Base-by-base conservation (phyloP, 2,329 filamentous ascomycete species). In the Neodidymelliopsis sp. region DNA sequence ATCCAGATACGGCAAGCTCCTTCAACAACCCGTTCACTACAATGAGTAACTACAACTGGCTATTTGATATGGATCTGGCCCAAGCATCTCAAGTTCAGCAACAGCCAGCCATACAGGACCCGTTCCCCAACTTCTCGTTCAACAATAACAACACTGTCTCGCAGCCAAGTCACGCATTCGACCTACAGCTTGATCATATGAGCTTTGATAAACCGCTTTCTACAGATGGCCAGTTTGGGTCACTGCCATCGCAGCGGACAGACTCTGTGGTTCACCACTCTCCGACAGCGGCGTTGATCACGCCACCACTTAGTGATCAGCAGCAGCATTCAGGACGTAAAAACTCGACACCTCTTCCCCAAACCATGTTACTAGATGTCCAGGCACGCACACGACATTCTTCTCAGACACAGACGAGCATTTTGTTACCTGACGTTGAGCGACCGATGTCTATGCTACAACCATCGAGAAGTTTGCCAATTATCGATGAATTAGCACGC, bases 21-120 rank as follows among this genome's bases (percentile, higher is more conserved):
- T 86, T 86, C 63, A 86, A 86, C 44, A 84, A 84, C 71, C 84
- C 84, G 4, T 86, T 84, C 64, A 85, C 84, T 2, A 85, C 84
- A 1, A 82, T 82, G 50, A 76, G 76, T 53, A 84, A 86, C 46
- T 86, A 86, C 60, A 83, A 82, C 48, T 86, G 84, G 83, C 63
- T 86, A 2, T 86, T 86, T 57, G 79, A 82, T 33, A 65, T 81
- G 46, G 73, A 77, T 42, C 61, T 70, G 24, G 59, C 61, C 6
- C 49, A 53, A 19, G 42, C 53, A 11, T 56, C 51, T 16, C 51
- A 54, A 29, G 39, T 53, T 19, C 65, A 60, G n/a, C 49, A 60
- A 22, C 31, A 36, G 15, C 12, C 25, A 33, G 27, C 31, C 11
- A 16, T 42, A 23, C 31, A 49, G 5, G 62, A 66, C 25, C 33